Conservation (phyloP, 225 moss, liverwort and hornwort genomes). For the Physcomitrellopsis africana region DNA sequence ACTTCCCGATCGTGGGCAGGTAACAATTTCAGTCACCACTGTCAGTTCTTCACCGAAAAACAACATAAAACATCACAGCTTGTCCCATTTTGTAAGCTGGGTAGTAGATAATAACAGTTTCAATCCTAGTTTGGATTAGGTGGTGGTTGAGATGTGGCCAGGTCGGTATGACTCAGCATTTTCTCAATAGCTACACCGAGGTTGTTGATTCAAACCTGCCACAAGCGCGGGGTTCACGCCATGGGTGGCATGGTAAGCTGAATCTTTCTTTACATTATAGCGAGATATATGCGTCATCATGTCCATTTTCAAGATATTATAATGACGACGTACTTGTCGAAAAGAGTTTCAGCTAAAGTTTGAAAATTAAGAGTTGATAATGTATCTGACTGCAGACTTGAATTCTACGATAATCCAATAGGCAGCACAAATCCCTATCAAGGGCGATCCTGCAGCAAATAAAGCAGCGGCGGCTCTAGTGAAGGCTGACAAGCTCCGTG, state of each 20-base stretch:
- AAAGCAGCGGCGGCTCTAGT: constrained; percentile 61
- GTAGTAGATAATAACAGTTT: background rate
- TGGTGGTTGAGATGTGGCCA: constrained; percentile 17
- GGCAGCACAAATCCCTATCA: constrained; percentile 91
- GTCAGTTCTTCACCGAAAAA: no score
- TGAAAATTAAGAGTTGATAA: no score
- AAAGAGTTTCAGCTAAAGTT: no score
- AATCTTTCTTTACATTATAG: no score
- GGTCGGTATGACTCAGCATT: constrained; percentile 82
- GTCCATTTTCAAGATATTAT: no score
- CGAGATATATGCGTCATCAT: no score
- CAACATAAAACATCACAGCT: no score
- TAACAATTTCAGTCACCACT: no score
- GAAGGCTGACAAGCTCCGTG: constrained; percentile 76
- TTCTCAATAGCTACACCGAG: constrained; percentile 79
- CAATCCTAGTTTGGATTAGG: background rate
- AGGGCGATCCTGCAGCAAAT: constrained; percentile 67
- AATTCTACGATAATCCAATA: constrained; percentile 26
- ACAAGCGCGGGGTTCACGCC: constrained; percentile 84
- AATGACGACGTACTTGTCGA: no score
- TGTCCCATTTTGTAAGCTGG: background rate
- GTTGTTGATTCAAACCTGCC: constrained; percentile 83
- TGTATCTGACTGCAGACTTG: background rate
- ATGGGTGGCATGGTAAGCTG: constrained; percentile 92
- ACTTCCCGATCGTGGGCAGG: constrained; percentile 71